Evolutionary conservation across 768 basidiomycete genomes (phyloP), one percentile per base, ranked within the genome.

Genomic region (Guyanaporus albipodus): DNA sequence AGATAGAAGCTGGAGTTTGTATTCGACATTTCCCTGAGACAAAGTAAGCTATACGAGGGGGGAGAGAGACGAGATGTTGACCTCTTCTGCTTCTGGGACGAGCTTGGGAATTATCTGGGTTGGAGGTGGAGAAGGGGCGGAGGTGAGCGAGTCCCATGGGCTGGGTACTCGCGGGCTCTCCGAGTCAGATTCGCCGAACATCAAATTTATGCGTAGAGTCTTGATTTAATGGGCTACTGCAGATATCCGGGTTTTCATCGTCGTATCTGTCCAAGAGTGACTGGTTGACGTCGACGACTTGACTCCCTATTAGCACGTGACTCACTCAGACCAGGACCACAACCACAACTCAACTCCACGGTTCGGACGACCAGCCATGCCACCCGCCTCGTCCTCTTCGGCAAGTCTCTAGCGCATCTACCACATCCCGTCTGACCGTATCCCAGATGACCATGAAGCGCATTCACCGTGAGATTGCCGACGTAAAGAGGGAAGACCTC

Each of bases 1-100:
- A 39, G 82, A 74, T 32, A 92, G 77, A 18, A 95, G 82, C 63
- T 92, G 90, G 27, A 95, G 78, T 67, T 96, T 96, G 73, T 96
- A 96, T 67, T 96, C 92, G 49, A 96, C 82, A 59, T 92, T 93
- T 8, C 92, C 92, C 67, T 87, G 73, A 18, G 21, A 33, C 8
- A 18, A 24, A 23, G 1, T 19, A 9, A 27, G 45, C n/a, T 11
- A 24, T n/a, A 27, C 3, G 23, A 6, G n/a, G 19, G 19, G 18
- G 32, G 28, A 15, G 11, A 4, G 32, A 31, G 34, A 18, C 7
- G 22, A 4, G 4, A 7, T 18, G 44, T 70, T 7, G 43, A 75
- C 78, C 69, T 79, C 73, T 58, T 92, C 89, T 17, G 77, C 76
- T 59, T 92, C 90, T 1, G 89, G 87, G 6, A 82, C 79, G 8